Evolutionary conservation across 2,329 filamentous ascomycete genomes (phyloP).

Genomic region (Bisporella sp.): DNA sequence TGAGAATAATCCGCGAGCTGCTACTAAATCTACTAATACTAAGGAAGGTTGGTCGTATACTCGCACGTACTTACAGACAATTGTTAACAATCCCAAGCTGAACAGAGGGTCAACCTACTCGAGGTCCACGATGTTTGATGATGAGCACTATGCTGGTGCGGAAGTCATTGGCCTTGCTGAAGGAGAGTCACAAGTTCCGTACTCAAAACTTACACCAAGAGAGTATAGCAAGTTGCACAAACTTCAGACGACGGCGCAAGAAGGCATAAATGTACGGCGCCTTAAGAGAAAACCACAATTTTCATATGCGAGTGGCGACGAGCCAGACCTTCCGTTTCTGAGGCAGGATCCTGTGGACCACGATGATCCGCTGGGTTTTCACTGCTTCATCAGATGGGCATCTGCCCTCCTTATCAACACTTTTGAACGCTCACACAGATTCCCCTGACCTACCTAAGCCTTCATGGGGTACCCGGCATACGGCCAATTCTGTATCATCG

Average conservation of each 20-base stretch:
- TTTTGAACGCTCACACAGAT: constrained; percentile 16
- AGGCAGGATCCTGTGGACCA: neutral
- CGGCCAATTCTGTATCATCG: constrained; percentile 1
- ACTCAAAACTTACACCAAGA: constrained; percentile 16
- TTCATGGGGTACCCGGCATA: neutral
- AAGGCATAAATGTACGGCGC: constrained; percentile 14
- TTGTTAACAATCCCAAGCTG: neutral
- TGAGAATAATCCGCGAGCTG: neutral
- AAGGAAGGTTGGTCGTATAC: neutral
- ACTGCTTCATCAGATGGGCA: constrained; percentile 23
- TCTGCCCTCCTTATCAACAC: constrained; percentile 30
- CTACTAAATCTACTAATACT: neutral
- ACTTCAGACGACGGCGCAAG: constrained; percentile 24
- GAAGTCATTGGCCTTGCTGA: constrained; percentile 25
- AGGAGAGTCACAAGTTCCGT: constrained; percentile 8
- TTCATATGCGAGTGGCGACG: constrained; percentile 17
- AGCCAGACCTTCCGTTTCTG: constrained; percentile 17
- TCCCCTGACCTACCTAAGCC: constrained; percentile 3
- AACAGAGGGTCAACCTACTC: neutral
- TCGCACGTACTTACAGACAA: neutral
- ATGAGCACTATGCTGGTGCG: constrained; percentile 6
- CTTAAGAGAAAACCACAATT: constrained; percentile 21
- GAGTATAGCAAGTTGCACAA: constrained; percentile 24
- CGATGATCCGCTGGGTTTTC: neutral
- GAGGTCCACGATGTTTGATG: constrained; percentile 8